These are phyloP conservation scores for Geotrichum reessii DNA, from an alignment of 1,139 yeast genomes.

Conservation along the genomic window DNA sequence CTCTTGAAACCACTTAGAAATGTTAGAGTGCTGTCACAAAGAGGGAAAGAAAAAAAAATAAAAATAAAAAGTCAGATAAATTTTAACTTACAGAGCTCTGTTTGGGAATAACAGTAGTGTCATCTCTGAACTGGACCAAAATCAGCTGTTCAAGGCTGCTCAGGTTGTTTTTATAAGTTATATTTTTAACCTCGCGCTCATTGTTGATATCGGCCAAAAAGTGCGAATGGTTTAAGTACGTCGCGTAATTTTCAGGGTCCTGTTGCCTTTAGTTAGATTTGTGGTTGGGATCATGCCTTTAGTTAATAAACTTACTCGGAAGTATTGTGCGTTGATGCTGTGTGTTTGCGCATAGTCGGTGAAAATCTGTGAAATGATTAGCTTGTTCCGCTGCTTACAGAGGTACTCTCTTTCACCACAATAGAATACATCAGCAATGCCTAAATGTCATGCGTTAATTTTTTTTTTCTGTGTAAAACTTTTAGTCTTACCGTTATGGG, in stretches of 20 bases:
- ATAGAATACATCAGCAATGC: constrained; percentile 57
- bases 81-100: constrained; percentile 49
- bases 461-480: neutral
- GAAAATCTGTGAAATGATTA: constrained; percentile 61
- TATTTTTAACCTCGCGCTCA: constrained; percentile 41
- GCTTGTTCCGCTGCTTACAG: constrained; percentile 51
- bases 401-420: constrained; percentile 57
- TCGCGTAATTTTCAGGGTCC: constrained; percentile 40
- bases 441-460: constrained; percentile 19
- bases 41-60: neutral
- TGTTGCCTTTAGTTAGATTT: neutral
- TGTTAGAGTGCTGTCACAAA: neutral
- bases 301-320: constrained; percentile 37
- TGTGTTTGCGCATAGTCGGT: constrained; percentile 49
- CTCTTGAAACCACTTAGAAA: constrained; percentile 47
- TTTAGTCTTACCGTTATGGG: constrained; percentile 54
- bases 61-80: neutral
- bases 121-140: constrained; percentile 54
- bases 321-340: constrained; percentile 70
- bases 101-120: constrained; percentile 65
- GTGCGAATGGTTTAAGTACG: constrained; percentile 46
- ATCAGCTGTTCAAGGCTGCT: constrained; percentile 48
- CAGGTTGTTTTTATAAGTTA: constrained; percentile 43
- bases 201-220: constrained; percentile 65
- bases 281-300: neutral